These are phyloP conservation scores for Colletotrichum musicola DNA, from an alignment of 2,329 filamentous ascomycete genomes.

Conservation along the genomic window DNA sequence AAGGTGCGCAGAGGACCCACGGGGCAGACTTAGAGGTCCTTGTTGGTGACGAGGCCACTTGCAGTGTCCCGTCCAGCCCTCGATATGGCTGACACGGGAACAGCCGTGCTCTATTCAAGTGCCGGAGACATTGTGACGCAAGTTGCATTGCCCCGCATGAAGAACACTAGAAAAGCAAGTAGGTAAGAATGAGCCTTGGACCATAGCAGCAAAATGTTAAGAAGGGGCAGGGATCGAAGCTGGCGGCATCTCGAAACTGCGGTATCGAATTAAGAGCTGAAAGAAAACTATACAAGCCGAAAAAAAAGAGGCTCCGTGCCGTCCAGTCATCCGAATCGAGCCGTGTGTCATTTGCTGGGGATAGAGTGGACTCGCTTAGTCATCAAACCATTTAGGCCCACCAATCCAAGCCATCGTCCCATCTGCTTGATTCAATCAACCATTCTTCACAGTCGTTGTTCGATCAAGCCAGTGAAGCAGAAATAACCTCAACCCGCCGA, in stretches of 20 bases:
- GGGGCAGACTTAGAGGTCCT: background rate
- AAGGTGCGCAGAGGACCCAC: no score
- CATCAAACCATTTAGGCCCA: constrained; percentile 17
- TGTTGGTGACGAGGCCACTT: background rate
- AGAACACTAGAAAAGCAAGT: constrained; percentile 13
- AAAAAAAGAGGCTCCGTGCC: background rate
- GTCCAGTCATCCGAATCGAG: constrained; percentile 26
- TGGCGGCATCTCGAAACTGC: constrained; percentile 28
- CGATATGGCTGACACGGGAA: constrained; percentile 26
- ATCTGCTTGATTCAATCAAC: constrained; percentile 41
- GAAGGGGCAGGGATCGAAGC: background rate
- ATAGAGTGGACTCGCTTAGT: constrained; percentile 28
- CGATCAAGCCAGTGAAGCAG: constrained; percentile 34
- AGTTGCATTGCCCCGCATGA: constrained; percentile 39
- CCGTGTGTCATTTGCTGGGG: constrained; percentile 19
- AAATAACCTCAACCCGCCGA: constrained; percentile 42
- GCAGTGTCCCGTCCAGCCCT: constrained; percentile 22
- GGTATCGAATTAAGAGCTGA: background rate
- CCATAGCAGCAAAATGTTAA: constrained; percentile 34
- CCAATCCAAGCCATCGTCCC: constrained; percentile 35
- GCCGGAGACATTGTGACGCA: constrained; percentile 40
- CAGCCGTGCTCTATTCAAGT: constrained; percentile 43
- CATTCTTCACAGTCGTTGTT: constrained; percentile 45
- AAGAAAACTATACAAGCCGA: background rate
- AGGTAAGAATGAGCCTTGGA: constrained; percentile 1